phyloP scores from a whole-genome alignment of 805 yeast species.

The Metschnikowia reukaufii region DNA sequence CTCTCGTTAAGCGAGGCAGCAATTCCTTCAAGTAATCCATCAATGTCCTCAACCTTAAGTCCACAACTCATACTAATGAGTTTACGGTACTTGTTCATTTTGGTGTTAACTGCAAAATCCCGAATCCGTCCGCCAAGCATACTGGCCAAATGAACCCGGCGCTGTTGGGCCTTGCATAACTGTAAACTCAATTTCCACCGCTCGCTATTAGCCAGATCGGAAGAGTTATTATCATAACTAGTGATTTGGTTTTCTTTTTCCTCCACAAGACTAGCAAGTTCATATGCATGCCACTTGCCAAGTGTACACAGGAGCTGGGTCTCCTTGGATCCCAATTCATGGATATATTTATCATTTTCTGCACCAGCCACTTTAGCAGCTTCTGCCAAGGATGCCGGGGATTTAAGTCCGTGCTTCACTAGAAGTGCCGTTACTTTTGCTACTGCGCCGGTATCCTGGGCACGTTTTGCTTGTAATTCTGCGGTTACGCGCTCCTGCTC shows the following conservation, averaged over 20 bases:
- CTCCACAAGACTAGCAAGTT: constrained; percentile 45
- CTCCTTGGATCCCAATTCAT: constrained; percentile 14
- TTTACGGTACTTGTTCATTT: constrained; percentile 73
- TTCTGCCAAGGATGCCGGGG: constrained; percentile 23
- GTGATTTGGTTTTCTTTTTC: constrained; percentile 26
- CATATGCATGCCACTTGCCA: constrained; percentile 38
- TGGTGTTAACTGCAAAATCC: constrained; percentile 47
- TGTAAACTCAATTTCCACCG: constrained; percentile 19
- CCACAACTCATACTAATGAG: constrained; percentile 78
- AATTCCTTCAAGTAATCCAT: constrained; percentile 78
- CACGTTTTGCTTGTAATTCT: constrained; percentile 54
- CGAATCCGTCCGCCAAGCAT: constrained; percentile 49
- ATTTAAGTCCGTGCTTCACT: constrained; percentile 31
- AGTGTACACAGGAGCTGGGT: constrained; percentile 12
- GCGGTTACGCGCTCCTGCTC: constrained; percentile 24
- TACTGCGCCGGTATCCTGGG: constrained; percentile 36
- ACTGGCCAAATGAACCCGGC: constrained; percentile 43
- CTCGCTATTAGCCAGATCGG: background rate
- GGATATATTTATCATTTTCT: constrained; percentile 15
- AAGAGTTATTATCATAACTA: no score
- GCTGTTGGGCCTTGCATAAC: constrained; percentile 53
- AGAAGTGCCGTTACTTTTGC: constrained; percentile 27
- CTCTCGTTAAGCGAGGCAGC: constrained; percentile 20
- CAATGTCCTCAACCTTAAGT: constrained; percentile 74
- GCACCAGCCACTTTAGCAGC: constrained; percentile 22